These are phyloP conservation scores for Amanita thiersii DNA, from an alignment of 768 basidiomycete species.

Conservation along the genomic window DNA sequence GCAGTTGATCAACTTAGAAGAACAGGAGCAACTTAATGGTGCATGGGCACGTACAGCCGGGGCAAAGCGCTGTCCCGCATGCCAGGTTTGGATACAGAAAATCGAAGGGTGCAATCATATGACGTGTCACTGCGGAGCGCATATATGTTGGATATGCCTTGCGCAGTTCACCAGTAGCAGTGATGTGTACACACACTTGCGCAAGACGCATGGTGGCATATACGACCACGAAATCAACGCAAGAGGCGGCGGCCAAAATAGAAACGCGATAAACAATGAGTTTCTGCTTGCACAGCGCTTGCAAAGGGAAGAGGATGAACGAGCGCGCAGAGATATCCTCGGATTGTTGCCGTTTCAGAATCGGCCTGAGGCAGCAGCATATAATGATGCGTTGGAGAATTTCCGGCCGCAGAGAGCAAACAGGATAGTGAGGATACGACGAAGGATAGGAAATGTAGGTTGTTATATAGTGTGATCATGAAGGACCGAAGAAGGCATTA, in stretches of 20 bases:
- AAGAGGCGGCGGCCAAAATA: neutral
- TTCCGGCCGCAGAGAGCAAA: no score
- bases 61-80: slow-evolving; percentile 41
- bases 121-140: slow-evolving; percentile 39
- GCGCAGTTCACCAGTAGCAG: slow-evolving; percentile 21
- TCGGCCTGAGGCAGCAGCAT: neutral
- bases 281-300: neutral
- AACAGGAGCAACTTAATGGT: slow-evolving; percentile 34
- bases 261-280: no score
- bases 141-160: slow-evolving; percentile 52
- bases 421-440: no score
- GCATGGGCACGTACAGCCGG: slow-evolving; percentile 29
- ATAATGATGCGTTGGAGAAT: neutral
- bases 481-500: no score
- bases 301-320: slow-evolving; percentile 1
- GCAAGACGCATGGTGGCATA: neutral
- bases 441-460: no score
- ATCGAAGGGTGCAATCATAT: slow-evolving; percentile 51
- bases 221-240: neutral
- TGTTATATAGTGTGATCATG: no score
- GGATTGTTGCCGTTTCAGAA: no score
- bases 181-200: slow-evolving; percentile 28
- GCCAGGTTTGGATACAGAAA: slow-evolving; percentile 38
- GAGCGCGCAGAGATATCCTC: neutral
- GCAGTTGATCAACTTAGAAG: slow-evolving; percentile 24